phyloP scores from a whole-genome alignment of 768 basidiomycete species.

The Lentinula sp. region DNA sequence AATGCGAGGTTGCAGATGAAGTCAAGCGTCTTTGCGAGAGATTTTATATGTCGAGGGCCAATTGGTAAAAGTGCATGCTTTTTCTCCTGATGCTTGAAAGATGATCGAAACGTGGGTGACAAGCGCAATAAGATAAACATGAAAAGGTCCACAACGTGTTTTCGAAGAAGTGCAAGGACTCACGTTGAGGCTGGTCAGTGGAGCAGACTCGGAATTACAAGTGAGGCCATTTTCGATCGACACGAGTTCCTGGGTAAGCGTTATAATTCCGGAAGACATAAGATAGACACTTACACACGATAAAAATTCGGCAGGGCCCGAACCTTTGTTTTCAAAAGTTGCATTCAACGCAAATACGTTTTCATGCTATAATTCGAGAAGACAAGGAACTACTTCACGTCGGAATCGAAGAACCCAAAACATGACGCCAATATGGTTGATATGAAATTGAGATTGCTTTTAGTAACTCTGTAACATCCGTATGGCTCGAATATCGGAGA shows the following conservation, averaged over 20 bases:
- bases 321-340: constrained; percentile 10
- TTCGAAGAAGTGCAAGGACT: constrained; percentile 59
- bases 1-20: constrained; percentile 22
- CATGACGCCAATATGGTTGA: constrained; percentile 11
- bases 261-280: constrained; percentile 15
- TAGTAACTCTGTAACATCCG: constrained; percentile 50
- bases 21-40: constrained; percentile 18
- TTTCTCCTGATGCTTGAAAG: constrained; percentile 46
- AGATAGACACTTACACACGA: constrained; percentile 9
- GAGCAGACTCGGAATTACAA: constrained; percentile 60
- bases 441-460: constrained; percentile 42
- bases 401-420: constrained; percentile 13
- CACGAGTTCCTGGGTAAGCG: constrained; percentile 44
- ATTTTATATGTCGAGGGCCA: constrained; percentile 48
- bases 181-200: constrained; percentile 59
- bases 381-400: constrained; percentile 8
- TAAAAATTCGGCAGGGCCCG: constrained; percentile 8
- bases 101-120: constrained; percentile 76
- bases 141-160: constrained; percentile 63
- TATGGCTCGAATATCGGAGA: constrained; percentile 37
- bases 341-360: constrained; percentile 6
- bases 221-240: constrained; percentile 61
- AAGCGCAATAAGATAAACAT: constrained; percentile 65
- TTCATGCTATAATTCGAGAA: neutral
- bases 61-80: constrained; percentile 38